Conservation (phyloP, 495 filamentous ascomycete genomes). For the Tuber melanosporum region DNA sequence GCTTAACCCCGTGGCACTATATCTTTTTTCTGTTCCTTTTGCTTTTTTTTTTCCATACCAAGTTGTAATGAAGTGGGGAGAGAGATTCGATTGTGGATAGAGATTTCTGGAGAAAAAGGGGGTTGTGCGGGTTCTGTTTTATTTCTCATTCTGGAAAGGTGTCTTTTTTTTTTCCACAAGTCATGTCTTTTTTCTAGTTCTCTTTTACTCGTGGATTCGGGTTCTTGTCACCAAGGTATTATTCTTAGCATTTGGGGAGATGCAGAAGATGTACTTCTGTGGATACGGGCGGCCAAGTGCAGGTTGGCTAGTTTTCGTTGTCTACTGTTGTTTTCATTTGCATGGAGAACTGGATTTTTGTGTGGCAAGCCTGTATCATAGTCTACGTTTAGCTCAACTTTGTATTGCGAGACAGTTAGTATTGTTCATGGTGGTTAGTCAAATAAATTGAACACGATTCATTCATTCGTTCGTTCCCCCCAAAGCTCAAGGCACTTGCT, state of each 20-base stretch:
- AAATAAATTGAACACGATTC: not conserved
- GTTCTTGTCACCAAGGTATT: not conserved
- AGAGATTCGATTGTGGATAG: conserved; percentile 2
- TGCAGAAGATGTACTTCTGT: conserved; percentile 14
- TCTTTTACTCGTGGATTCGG: conserved; percentile 4
- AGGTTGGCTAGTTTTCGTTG: conserved; percentile 32
- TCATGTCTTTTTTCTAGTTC: conserved; percentile 24
- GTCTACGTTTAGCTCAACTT: not conserved
- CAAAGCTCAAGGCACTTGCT: not conserved
- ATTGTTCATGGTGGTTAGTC: not conserved
- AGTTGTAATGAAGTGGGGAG: not conserved
- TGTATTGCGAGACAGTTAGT: not conserved
- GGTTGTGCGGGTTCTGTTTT: conserved; percentile 23
- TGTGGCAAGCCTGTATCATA: not conserved
- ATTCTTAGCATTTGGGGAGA: not conserved
- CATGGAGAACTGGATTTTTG: not conserved
- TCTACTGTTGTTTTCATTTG: conserved; percentile 27
- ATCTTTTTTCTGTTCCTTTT: conserved; percentile 26
- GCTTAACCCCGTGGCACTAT: conserved; percentile 52
- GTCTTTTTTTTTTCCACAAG: conserved; percentile 23
- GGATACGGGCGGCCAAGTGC: conserved; percentile 30
- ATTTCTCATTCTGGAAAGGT: conserved; percentile 24
- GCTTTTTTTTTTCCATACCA: conserved; percentile 5
- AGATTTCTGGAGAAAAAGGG: conserved; percentile 12
- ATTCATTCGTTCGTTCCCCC: not conserved